A percentile compares a stretch with the other conserved stretches of the same genome.
These are phyloP conservation scores for Fragilaria radians DNA, from an alignment of 108 stramenopile genomes.

Conservation along the genomic window DNA sequence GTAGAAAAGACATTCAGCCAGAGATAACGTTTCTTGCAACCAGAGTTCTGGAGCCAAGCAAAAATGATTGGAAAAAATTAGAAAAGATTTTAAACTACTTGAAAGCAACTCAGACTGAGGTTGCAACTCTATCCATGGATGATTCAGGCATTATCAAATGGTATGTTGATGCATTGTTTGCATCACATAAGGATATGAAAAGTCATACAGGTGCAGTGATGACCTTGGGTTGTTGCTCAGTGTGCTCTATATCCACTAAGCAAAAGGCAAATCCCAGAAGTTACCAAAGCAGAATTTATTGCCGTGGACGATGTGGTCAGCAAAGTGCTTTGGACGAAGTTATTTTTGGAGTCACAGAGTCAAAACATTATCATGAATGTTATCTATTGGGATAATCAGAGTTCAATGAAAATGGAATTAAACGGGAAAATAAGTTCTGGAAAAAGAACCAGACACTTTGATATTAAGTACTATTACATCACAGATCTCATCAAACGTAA, in stretches of 20 bases:
- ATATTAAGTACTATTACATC: slow-evolving; percentile 1
- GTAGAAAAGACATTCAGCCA: too few relatives aligned
- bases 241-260: slow-evolving; percentile 2
- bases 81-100: background rate
- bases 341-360: slow-evolving; percentile 13
- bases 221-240: background rate
- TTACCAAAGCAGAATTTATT: slow-evolving; percentile 6
- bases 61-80: slow-evolving; percentile 7
- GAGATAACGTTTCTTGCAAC: too few relatives aligned
- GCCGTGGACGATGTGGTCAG: slow-evolving; percentile 9
- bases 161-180: slow-evolving; percentile 19
- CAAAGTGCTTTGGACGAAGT: slow-evolving; percentile 7
- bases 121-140: background rate
- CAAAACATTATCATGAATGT: background rate
- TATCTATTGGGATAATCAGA: slow-evolving; percentile 11
- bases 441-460: slow-evolving; percentile 13
- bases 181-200: slow-evolving; percentile 8
- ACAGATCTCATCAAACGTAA: background rate
- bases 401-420: background rate
- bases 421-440: slow-evolving; percentile 5
- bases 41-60: too few relatives aligned
- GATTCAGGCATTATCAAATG: background rate
- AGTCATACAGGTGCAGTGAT: slow-evolving; percentile 1
- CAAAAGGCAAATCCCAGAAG: background rate
- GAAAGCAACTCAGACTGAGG: background rate